Conservation (phyloP, 345 rosid species). For the Moricandia moricandioides region DNA sequence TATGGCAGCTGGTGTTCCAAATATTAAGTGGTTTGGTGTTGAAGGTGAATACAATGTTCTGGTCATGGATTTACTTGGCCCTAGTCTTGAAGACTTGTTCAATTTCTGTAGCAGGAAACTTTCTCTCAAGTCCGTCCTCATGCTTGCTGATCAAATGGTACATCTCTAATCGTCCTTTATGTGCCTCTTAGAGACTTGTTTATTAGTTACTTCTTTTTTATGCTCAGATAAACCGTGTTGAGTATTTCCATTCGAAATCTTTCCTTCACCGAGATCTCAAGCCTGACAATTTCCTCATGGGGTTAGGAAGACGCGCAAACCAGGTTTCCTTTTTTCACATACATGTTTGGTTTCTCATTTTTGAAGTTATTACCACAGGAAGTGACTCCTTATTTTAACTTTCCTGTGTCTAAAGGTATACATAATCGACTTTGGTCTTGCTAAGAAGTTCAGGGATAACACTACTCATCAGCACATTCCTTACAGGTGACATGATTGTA, state of each 20-base stretch:
- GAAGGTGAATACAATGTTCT: constrained; percentile 95
- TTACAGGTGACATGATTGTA: constrained; percentile 52
- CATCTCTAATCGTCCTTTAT: not conserved
- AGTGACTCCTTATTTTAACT: not conserved
- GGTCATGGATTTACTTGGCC: constrained; percentile 97
- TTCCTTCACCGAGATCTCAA: constrained; percentile 95
- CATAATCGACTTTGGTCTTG: constrained; percentile 88
- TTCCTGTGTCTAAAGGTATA: constrained; percentile 52
- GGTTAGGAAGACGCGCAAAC: constrained; percentile 90
- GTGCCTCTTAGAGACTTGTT: not conserved
- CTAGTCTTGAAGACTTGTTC: constrained; percentile 96
- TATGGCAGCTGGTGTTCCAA: constrained; percentile 87
- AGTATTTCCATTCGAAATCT: constrained; percentile 83
- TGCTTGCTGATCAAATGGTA: constrained; percentile 99
- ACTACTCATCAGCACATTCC: constrained; percentile 88
- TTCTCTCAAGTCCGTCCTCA: constrained; percentile 90
- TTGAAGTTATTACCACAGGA: too few species aligned
- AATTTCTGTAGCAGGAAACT: constrained; percentile 93
- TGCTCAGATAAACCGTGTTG: constrained; percentile 82
- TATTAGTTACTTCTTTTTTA: not conserved
- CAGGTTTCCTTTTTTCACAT: constrained; percentile 47
- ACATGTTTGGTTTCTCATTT: not conserved
- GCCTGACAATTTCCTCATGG: constrained; percentile 96
- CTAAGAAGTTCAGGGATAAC: constrained; percentile 86
- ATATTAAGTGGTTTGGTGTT: constrained; percentile 89